These are phyloP conservation scores for Talinum fruticosum DNA, from an alignment of 148 eudicot genomes.

Conservation along the genomic window DNA sequence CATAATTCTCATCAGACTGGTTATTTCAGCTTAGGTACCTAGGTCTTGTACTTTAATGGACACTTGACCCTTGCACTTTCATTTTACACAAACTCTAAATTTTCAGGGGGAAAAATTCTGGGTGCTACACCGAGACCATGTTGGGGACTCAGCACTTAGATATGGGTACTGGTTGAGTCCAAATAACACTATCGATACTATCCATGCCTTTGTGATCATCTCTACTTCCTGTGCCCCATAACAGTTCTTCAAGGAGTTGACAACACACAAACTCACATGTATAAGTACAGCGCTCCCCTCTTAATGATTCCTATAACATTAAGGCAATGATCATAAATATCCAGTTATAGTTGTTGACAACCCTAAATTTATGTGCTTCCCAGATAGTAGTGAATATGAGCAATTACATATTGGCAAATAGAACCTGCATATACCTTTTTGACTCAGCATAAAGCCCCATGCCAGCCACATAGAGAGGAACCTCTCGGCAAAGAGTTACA, in stretches of 20 bases:
- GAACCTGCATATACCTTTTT: constrained; percentile 76
- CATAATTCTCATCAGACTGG: too few relatives aligned
- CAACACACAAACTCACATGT: too few relatives aligned
- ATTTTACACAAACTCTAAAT: not conserved
- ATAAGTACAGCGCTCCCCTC: not conserved
- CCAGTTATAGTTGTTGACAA: too few relatives aligned
- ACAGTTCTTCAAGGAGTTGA: not conserved
- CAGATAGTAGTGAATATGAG: not conserved
- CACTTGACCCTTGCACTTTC: not conserved
- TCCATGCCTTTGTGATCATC: too few relatives aligned
- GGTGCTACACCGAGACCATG: not conserved
- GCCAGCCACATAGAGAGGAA: constrained; percentile 94
- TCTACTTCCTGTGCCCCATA: not conserved
- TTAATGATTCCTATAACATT: not conserved
- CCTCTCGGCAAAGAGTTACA: constrained; percentile 34
- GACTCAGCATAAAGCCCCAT: constrained; percentile 94
- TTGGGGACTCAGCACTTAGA: not conserved
- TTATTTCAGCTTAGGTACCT: not conserved
- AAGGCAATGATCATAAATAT: not conserved
- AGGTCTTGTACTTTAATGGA: not conserved
- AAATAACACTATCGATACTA: not conserved
- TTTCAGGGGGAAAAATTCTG: not conserved
- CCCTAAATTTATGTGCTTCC: not conserved
- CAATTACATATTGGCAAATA: not conserved
- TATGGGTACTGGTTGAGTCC: not conserved